Base-by-base conservation (phyloP, 768 basidiomycete species). In the Hericium coralloides region DNA sequence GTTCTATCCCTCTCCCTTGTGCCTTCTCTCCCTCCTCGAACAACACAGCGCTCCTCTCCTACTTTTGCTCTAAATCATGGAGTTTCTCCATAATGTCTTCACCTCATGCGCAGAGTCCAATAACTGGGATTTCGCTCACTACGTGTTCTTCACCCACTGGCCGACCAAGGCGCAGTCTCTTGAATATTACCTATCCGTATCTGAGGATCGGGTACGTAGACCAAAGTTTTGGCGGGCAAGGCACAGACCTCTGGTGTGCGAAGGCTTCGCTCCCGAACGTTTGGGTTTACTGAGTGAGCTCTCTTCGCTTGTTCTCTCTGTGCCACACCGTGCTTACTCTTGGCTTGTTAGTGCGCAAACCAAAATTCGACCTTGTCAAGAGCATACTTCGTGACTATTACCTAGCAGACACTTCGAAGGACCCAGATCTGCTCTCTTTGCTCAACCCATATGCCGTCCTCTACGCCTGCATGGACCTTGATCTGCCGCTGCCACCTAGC, bases 381-480 rank as follows among this genome's bases (percentile, higher is more conserved):
- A 18, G 26, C 14, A 17, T 52, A 5, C 43, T 49, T n/a, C 57
- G 49, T 22, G 31, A 39, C 48, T 52, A n/a, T 14, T 47, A 23
- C 43, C 31, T 23, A 56, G 54, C 26, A 41, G 47, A 18, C 47
- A 52, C 15, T 12, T 50, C 22, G 39, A 15, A 31, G 10, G 26
- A 37, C 38, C n/a, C 18, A 3, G 26, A 18, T 14, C 51, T 59
- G 26, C 58, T 53, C 22, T 38, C 38, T 45, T 50, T 61, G 54
- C 48, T 61, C 20, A 61, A 58, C 55, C 60, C 60, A 31, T 61
- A 61, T 20, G 55, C 50, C 20, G 52, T 61, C 12, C 20, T 61
- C 38, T 61, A 61, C 52, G 58, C 58, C 12, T 55, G 58, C 49
- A 56, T 61, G 58, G 60, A 61, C n/a, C 58, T 59, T 52, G 55